These are phyloP conservation scores for Cercospora sojina DNA, from an alignment of 2,329 filamentous ascomycete genomes.

Conservation along the genomic window DNA sequence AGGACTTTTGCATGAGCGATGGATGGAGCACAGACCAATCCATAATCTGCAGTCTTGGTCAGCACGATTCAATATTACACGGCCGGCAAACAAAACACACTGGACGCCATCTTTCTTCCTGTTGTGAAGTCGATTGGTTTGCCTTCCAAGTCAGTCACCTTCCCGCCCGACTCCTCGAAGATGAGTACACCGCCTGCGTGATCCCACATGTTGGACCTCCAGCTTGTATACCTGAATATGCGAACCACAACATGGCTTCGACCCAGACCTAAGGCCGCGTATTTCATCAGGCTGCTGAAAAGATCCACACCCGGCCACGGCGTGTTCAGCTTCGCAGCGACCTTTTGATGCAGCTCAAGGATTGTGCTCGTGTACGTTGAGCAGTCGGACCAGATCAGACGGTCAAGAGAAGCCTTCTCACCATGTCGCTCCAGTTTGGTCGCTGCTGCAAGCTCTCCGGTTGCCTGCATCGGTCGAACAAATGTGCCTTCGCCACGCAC, in stretches of 20 bases:
- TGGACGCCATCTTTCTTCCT: constrained; percentile 29
- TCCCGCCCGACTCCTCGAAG: constrained; percentile 43
- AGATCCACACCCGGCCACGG: constrained; percentile 52
- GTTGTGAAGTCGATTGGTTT: constrained; percentile 48
- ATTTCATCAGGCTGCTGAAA: constrained; percentile 54
- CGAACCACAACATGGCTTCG: constrained; percentile 26
- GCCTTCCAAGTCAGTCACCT: constrained; percentile 53
- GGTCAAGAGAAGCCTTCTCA: constrained; percentile 31
- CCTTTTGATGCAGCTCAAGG: constrained; percentile 42
- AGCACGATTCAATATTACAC: constrained; percentile 1
- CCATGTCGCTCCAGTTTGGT: constrained; percentile 26
- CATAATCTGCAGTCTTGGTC: constrained; percentile 22
- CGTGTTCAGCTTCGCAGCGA: constrained; percentile 42
- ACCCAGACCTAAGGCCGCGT: constrained; percentile 28
- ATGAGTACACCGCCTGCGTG: constrained; percentile 49
- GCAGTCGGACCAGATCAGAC: constrained; percentile 50
- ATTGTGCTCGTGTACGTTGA: constrained; percentile 42
- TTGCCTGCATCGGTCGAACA: constrained; percentile 33
- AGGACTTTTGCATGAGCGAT: constrained; percentile 26
- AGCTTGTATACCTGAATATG: constrained; percentile 29
- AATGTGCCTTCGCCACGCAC: constrained; percentile 48
- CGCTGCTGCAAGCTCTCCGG: constrained; percentile 20
- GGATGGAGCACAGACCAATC: constrained; percentile 28
- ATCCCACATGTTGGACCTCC: constrained; percentile 50
- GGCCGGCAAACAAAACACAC: constrained; percentile 12